phyloP scores from a whole-genome alignment of 2,329 filamentous ascomycete species.

The Aureobasidium sp. region DNA sequence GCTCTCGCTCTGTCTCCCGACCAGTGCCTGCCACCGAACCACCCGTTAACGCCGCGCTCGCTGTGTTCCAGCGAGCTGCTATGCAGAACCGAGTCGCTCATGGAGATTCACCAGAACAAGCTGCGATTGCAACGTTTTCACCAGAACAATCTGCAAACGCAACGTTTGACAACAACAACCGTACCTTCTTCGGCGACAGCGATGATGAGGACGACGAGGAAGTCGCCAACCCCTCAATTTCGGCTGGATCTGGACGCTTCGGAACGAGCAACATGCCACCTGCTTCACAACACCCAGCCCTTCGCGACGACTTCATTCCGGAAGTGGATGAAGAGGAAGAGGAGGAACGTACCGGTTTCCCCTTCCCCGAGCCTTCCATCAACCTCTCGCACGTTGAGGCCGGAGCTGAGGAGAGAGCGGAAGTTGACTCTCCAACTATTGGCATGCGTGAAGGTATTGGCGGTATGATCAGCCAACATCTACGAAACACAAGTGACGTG shows the following conservation, averaged over 20 bases:
- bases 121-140: neutral
- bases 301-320: slow-evolving; percentile 23
- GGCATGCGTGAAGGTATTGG: slow-evolving; percentile 64
- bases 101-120: slow-evolving; percentile 9
- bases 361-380: neutral
- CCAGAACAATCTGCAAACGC: neutral
- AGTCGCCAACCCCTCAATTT: slow-evolving; percentile 1
- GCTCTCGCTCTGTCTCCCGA: slow-evolving; percentile 6
- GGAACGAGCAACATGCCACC: slow-evolving; percentile 27
- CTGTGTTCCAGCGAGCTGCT: slow-evolving; percentile 41
- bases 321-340: slow-evolving; percentile 28
- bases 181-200: slow-evolving; percentile 35
- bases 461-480: slow-evolving; percentile 46
- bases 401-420: slow-evolving; percentile 22
- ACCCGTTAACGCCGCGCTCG: slow-evolving; percentile 30
- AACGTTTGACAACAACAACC: slow-evolving; percentile 24
- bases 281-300: slow-evolving; percentile 32
- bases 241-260: slow-evolving; percentile 23
- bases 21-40: neutral
- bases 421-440: slow-evolving; percentile 71
- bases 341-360: slow-evolving; percentile 18
- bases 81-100: slow-evolving; percentile 31
- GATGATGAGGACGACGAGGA: slow-evolving; percentile 34
- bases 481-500: slow-evolving; percentile 71
- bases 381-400: slow-evolving; percentile 17